These are phyloP conservation scores for Backusella morwellensis DNA, from an alignment of 192 early-diverging fungal species.

Conservation along the genomic window DNA sequence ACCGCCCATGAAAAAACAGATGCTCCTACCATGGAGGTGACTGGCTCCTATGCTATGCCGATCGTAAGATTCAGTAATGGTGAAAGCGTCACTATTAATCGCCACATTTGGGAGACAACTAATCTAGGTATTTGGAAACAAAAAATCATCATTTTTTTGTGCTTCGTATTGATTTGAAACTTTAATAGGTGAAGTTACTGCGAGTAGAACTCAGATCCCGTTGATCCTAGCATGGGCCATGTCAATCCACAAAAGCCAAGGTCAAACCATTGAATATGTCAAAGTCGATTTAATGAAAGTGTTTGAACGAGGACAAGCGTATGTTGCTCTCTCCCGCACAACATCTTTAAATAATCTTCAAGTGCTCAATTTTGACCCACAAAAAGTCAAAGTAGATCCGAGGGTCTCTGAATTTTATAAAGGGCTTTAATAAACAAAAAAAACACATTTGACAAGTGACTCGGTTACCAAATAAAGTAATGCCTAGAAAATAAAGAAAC, in stretches of 20 bases:
- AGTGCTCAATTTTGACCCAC: conserved; percentile 60
- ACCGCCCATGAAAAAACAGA: not conserved
- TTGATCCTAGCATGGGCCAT: conserved; percentile 78
- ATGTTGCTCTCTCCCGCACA: conserved; percentile 78
- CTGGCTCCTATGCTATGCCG: conserved; percentile 15
- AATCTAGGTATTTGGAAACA: conserved; percentile 12
- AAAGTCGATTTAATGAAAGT: conserved; percentile 69
- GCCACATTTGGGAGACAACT: conserved; percentile 53
- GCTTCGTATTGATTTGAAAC: not conserved
- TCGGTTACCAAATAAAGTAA: not conserved
- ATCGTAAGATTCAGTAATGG: conserved; percentile 35
- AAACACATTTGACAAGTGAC: not conserved
- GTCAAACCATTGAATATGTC: conserved; percentile 78
- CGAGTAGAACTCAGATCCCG: conserved; percentile 54
- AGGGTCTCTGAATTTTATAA: conserved; percentile 68
- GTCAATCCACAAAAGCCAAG: conserved; percentile 85
- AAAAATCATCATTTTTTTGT: not conserved
- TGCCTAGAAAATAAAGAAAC: not conserved
- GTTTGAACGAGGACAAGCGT: conserved; percentile 81
- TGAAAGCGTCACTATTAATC: conserved; percentile 44
- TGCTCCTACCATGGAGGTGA: not conserved
- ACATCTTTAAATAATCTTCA: conserved; percentile 63
- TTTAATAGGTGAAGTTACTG: not conserved
- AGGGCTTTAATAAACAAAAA: not conserved
- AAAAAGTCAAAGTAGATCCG: conserved; percentile 65